Evolutionary conservation across 108 stramenopile genomes (phyloP), one percentile per base, ranked within the genome.

Genomic region (Pseudonitzschia delicatissima): DNA sequence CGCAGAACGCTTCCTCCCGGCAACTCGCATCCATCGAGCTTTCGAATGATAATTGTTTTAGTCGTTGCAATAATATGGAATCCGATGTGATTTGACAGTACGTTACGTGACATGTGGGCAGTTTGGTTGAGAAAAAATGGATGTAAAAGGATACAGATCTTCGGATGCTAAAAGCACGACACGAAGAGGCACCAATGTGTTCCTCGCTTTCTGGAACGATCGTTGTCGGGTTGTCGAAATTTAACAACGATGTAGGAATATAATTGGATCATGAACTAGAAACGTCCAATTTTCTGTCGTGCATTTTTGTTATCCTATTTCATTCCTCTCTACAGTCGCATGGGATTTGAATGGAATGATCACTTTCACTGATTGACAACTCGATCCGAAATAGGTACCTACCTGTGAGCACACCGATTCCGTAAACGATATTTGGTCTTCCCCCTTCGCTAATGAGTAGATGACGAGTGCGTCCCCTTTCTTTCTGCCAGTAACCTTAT

Each of bases 391-490:
- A 35, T 15, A 21, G 3, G n/a, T 44, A 73, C 84, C 71, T 67
- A 89, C 85, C 85, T 91, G 90, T 27, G 66, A 69, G 64, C 90
- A 91, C n/a, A 91, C 87, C 0, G 69, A 73, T 29, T 79, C 76
- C 8, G 84, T 36, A 21, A 91, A 73, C 44, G 70, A 62, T n/a
- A 3, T 39, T 42, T 55, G 67, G 11, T n/a, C 63, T 13, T 76
- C 51, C 15, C 4, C 44, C 23, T n/a, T 62, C 36, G 44, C 60
- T 21, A 62, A 27, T 17, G 84, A 78, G 71, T 83, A 92, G 12
- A 89, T 74, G 37, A 92, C 67, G 32, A 92, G 68, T 23, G 84
- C 91, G 77, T 92, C 91, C 15, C 87, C 87, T 70, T 92, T 92
- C 4, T 72, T 52, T 31, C 74, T 61, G 3, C 86, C 85, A 9